phyloP scores from a whole-genome alignment of 2,329 filamentous ascomycete species.

The Microcera coccophila region DNA sequence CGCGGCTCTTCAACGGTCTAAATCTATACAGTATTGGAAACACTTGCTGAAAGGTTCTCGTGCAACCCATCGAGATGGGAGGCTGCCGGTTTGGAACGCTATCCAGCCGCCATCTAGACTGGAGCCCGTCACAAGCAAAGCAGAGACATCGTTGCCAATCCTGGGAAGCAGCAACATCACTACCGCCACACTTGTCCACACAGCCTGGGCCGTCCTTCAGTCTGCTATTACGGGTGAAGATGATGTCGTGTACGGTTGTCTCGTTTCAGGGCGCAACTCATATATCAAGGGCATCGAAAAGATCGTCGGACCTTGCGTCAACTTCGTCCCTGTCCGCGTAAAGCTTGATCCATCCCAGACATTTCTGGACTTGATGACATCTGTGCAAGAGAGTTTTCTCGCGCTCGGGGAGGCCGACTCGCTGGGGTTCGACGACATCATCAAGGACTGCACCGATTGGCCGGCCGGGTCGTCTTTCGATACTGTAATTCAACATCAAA shows the following conservation, averaged over 20 bases:
- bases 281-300: slow-evolving; percentile 29
- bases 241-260: slow-evolving; percentile 40
- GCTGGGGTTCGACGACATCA: slow-evolving; percentile 14
- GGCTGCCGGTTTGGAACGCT: too few relatives aligned
- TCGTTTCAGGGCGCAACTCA: slow-evolving; percentile 38
- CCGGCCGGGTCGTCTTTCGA: slow-evolving; percentile 6
- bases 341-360: slow-evolving; percentile 19
- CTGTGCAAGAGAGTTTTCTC: slow-evolving; percentile 14
- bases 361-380: slow-evolving; percentile 1
- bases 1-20: neutral
- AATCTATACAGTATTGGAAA: slow-evolving; percentile 39
- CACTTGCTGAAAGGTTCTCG: slow-evolving; percentile 36
- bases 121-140: neutral
- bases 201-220: slow-evolving; percentile 39
- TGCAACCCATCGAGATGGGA: slow-evolving; percentile 17
- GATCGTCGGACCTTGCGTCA: slow-evolving; percentile 39
- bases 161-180: slow-evolving; percentile 9
- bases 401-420: slow-evolving; percentile 13
- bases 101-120: slow-evolving; percentile 7
- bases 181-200: slow-evolving; percentile 36
- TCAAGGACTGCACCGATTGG: slow-evolving; percentile 17
- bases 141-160: slow-evolving; percentile 1
- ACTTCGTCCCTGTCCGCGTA: slow-evolving; percentile 39
- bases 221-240: slow-evolving; percentile 31
- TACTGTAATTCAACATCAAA: slow-evolving; percentile 17